These are phyloP conservation scores for Chrysochromulina parva DNA, from an alignment of 78 protist genomes.

Conservation along the genomic window DNA sequence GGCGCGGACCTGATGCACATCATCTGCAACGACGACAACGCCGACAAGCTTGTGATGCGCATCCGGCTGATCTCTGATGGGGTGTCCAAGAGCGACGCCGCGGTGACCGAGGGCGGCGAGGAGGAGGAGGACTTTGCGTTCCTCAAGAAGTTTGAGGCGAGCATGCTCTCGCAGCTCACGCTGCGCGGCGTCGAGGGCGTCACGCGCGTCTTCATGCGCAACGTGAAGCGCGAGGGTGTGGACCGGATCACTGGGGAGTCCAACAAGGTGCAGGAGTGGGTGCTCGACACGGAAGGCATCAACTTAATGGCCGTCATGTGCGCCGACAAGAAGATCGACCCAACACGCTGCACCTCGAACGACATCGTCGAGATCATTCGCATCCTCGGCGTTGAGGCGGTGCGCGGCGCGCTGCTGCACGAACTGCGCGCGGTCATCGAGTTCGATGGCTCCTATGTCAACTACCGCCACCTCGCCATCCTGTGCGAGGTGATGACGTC, in stretches of 20 bases:
- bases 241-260: slow-evolving; percentile 4
- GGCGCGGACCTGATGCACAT: slow-evolving; percentile 51
- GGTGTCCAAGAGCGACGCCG: slow-evolving; percentile 15
- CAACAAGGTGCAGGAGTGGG: slow-evolving; percentile 48
- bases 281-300: slow-evolving; percentile 64
- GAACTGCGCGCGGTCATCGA: slow-evolving; percentile 88
- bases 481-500: slow-evolving; percentile 97
- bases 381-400: slow-evolving; percentile 98
- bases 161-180: slow-evolving; percentile 69
- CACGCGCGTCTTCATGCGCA: slow-evolving; percentile 65
- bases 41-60: slow-evolving; percentile 56
- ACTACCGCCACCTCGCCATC: slow-evolving; percentile 96
- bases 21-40: slow-evolving; percentile 86
- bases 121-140: slow-evolving; percentile 64
- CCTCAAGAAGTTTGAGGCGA: slow-evolving; percentile 67
- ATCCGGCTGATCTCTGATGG: neutral
- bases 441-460: slow-evolving; percentile 94
- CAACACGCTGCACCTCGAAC: slow-evolving; percentile 81
- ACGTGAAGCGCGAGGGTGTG: neutral
- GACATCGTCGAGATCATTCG: slow-evolving; percentile 89
- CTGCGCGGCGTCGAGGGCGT: slow-evolving; percentile 87
- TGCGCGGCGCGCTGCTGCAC: slow-evolving; percentile 79
- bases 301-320: slow-evolving; percentile 79
- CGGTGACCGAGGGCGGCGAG: slow-evolving; percentile 14
- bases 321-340: slow-evolving; percentile 80